phyloP scores from a whole-genome alignment of 768 basidiomycete species.

The Termitomyces sp. region DNA sequence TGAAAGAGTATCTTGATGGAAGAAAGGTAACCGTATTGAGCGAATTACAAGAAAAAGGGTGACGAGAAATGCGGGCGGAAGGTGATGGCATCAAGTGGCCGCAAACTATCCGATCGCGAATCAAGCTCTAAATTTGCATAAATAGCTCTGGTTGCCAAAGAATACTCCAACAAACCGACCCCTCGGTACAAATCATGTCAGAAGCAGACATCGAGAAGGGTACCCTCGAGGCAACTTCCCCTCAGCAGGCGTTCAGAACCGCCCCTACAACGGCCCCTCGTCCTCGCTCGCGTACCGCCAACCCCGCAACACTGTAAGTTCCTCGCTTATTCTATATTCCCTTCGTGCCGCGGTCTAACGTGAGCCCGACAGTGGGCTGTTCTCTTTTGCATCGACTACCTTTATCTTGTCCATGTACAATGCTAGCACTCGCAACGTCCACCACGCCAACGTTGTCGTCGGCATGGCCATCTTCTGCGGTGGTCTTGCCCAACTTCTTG shows the following conservation, averaged over 20 bases:
- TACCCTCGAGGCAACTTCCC: slow-evolving; percentile 21
- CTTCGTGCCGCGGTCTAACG: background rate
- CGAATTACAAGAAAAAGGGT: no score
- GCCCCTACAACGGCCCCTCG: slow-evolving; percentile 12
- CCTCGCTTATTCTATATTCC: background rate
- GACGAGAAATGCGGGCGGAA: no score
- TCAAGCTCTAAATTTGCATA: background rate
- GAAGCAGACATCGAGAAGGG: slow-evolving; percentile 32
- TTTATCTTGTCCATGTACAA: slow-evolving; percentile 78
- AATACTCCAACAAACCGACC: background rate
- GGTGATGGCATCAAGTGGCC: no score
- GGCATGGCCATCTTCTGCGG: slow-evolving; percentile 87
- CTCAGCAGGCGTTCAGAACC: slow-evolving; percentile 21
- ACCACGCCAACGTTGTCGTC: slow-evolving; percentile 62
- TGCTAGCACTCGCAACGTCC: slow-evolving; percentile 46
- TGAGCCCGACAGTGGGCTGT: slow-evolving; percentile 51
- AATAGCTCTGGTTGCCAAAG: no score
- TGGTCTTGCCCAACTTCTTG: slow-evolving; percentile 80
- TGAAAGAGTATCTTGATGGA: no score
- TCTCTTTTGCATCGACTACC: slow-evolving; percentile 81
- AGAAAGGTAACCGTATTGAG: no score
- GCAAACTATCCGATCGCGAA: no score
- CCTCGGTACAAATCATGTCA: slow-evolving; percentile 3
- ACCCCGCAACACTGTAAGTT: slow-evolving; percentile 57
- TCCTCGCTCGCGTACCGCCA: slow-evolving; percentile 38